Evolutionary conservation across 2,329 filamentous ascomycete genomes (phyloP).

Genomic region (Fusarium sp.): DNA sequence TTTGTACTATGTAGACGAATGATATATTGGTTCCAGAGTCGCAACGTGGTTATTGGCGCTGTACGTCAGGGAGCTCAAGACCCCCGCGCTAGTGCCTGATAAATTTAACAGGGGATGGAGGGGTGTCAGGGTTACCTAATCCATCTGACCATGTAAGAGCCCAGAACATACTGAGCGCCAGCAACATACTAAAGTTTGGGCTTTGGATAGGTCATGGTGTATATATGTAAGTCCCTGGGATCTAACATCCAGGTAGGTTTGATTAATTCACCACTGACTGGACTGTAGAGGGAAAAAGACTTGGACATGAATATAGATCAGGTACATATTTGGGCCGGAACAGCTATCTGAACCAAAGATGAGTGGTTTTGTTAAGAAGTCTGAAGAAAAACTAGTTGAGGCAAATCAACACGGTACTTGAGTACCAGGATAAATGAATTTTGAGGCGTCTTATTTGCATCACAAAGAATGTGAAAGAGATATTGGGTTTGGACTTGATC

Average conservation of each 20-base stretch:
- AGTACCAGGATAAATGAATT: not conserved
- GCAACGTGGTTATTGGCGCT: constrained; percentile 43
- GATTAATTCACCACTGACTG: not conserved
- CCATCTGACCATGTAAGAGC: not conserved
- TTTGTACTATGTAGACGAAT: constrained; percentile 1
- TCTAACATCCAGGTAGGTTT: not conserved
- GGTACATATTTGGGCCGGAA: not conserved
- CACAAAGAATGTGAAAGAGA: not conserved
- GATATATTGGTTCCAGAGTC: constrained; percentile 28
- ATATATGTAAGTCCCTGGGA: not conserved
- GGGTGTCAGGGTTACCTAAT: constrained; percentile 1
- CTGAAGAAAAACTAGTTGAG: not conserved
- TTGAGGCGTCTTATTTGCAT: not conserved
- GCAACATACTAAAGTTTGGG: not conserved
- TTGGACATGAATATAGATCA: not conserved
- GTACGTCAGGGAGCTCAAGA: constrained; percentile 32
- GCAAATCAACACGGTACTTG: not conserved
- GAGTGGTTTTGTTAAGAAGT: too few species aligned
- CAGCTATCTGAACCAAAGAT: not conserved
- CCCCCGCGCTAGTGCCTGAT: constrained; percentile 42
- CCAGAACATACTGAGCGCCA: not conserved
- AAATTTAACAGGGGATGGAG: constrained; percentile 1
- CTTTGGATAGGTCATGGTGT: not conserved
- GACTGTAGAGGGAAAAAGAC: not conserved
- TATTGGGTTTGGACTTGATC: not conserved